These are phyloP conservation scores for Myrica gale DNA, from an alignment of 306 rosid genomes.

Conservation along the genomic window DNA sequence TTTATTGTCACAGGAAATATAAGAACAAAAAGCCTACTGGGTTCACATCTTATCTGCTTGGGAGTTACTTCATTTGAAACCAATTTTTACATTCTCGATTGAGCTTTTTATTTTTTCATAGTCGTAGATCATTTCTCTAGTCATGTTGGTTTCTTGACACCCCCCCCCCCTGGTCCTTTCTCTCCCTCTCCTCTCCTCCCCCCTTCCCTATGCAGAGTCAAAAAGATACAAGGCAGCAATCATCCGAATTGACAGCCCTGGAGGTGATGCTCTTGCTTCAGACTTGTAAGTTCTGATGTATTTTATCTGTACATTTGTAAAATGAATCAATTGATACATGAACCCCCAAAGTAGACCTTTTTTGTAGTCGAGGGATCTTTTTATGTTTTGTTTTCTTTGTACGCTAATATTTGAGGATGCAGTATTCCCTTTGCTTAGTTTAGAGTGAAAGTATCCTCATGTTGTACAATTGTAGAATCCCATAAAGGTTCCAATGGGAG, in stretches of 20 bases:
- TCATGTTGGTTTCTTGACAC: not conserved
- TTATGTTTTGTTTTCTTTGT: not conserved
- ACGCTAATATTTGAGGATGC: not conserved
- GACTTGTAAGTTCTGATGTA: slow-evolving; percentile 82
- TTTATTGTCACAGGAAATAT: not conserved
- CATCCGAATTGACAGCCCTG: slow-evolving; percentile 97
- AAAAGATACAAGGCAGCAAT: slow-evolving; percentile 81
- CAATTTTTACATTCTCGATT: not conserved
- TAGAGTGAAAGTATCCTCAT: not conserved
- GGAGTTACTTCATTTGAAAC: slow-evolving; percentile 8
- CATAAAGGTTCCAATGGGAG: not conserved
- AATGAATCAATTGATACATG: slow-evolving; percentile 25
- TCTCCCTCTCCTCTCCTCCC: slow-evolving; percentile 10
- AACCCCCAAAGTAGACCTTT: slow-evolving; percentile 10
- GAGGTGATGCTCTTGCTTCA: slow-evolving; percentile 99
- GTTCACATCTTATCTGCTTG: not conserved
- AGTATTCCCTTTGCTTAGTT: not conserved
- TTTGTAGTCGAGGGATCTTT: not conserved
- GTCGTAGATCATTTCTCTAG: slow-evolving; percentile 14
- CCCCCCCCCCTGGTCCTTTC: no score
- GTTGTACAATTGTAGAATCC: not conserved
- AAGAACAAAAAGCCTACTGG: not conserved
- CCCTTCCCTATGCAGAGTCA: slow-evolving; percentile 56
- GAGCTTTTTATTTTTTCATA: slow-evolving; percentile 7
- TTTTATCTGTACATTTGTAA: slow-evolving; percentile 17